A percentile compares a stretch with the other conserved stretches of the same genome.
Conservation (phyloP, 2,329 filamentous ascomycete species). For the Trichoderma sp. region DNA sequence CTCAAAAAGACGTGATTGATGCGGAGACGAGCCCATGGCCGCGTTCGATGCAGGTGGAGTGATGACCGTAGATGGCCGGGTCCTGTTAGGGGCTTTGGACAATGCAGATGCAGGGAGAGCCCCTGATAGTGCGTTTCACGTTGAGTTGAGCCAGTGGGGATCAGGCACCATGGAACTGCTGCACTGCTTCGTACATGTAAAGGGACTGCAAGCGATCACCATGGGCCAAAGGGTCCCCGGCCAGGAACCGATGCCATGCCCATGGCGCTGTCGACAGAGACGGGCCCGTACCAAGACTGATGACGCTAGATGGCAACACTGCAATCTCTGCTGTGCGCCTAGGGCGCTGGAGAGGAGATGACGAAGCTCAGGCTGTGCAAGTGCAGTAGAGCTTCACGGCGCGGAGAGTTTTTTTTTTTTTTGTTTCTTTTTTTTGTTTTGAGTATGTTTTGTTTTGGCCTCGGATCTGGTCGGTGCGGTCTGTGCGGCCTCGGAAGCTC, state of each 20-base stretch:
- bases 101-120: conserved; percentile 16
- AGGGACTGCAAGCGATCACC: conserved; percentile 10
- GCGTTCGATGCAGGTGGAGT: conserved; percentile 1
- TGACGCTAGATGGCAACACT: conserved; percentile 13
- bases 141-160: conserved; percentile 15
- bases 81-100: conserved; percentile 13
- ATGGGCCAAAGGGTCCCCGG: neutral
- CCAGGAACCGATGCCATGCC: conserved; percentile 8
- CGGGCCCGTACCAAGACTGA: neutral
- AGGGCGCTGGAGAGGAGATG: neutral
- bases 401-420: neutral
- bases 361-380: neutral
- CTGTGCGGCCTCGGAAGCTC: neutral
- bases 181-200: too few species aligned
- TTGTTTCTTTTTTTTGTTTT: neutral
- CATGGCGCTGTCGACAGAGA: neutral
- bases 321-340: conserved; percentile 5
- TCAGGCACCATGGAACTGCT: neutral
- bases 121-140: conserved; percentile 19
- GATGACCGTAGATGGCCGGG: conserved; percentile 14
- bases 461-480: neutral
- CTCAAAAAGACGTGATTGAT: neutral
- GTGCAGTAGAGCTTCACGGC: neutral
- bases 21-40: neutral
- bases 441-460: neutral